phyloP scores from a whole-genome alignment of 2,329 filamentous ascomycete genomes.

The Penicillium nordicum region DNA sequence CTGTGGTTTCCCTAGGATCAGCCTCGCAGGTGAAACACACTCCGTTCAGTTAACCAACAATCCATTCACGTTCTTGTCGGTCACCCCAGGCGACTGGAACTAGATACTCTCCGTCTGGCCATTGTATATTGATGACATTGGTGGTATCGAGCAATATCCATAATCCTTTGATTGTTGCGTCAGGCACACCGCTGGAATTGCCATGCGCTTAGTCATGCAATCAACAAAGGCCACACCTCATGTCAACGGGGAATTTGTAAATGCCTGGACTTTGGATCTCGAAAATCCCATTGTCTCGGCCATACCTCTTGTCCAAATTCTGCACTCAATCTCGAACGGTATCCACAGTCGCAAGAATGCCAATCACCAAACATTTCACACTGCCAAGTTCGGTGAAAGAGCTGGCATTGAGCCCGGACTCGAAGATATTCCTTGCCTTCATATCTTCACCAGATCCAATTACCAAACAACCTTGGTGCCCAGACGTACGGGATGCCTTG shows the following conservation, averaged over 20 bases:
- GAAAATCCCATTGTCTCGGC: neutral
- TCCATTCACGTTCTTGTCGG: neutral
- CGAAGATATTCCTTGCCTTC: constrained; percentile 37
- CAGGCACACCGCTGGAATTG: neutral
- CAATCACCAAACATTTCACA: constrained; percentile 22
- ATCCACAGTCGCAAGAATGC: constrained; percentile 23
- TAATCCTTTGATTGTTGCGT: neutral
- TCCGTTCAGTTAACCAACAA: neutral
- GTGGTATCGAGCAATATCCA: neutral
- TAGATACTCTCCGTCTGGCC: neutral
- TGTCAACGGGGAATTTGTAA: neutral
- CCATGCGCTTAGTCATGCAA: neutral
- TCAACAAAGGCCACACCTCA: neutral
- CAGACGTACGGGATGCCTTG: constrained; percentile 39
- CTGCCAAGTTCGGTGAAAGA: constrained; percentile 18
- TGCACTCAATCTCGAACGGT: neutral
- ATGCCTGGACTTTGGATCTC: neutral
- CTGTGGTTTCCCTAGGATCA: too few species aligned
- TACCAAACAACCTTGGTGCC: constrained; percentile 41
- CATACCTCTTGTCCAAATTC: neutral
- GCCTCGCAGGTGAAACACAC: too few species aligned
- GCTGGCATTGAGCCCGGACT: constrained; percentile 13
- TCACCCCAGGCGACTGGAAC: neutral
- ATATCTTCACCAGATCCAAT: constrained; percentile 35
- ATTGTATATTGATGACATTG: neutral